Evolutionary conservation across 140 eudicot genomes (phyloP), one percentile per base, ranked within the genome.

Genomic region (Bidens hawaiensis): DNA sequence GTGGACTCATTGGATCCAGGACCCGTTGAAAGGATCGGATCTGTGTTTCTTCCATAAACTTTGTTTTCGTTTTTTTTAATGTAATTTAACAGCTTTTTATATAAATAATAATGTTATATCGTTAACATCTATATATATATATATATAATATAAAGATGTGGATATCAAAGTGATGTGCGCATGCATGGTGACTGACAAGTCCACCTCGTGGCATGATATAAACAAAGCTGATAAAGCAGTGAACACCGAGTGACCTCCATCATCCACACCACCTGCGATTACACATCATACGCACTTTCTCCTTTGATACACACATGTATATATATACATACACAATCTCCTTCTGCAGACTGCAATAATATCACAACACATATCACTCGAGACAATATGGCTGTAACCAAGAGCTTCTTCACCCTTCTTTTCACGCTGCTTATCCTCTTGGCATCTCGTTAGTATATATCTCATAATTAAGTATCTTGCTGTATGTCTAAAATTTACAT

Each of bases 321-420:
- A 23, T 24, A 12, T 25, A 5, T 25, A 23, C 24, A 14, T 23
- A 25, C 0, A 14, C 34, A 52, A 52, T 12, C 18, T 16, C 30
- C 5, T 2, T 23, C 30, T 50, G 4, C 27, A n/a, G n/a, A n/a
- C n/a, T n/a, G n/a, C n/a, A n/a, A n/a, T n/a, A 19, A 3, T 18
- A 1, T 13, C 2, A 12, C 34, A 18, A 6, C 9, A 6, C 27
- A n/a, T 13, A 6, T 38, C 17, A 8, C 27, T 51, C 13, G 6
- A 26, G 23, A 60, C 31, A n/a, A n/a, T n/a, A 71, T 71, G 76
- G 63, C 69, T n/a, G n/a, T n/a, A 18, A 49, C 48, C 54, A 70
- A 61, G 31, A 49, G 55, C 68, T 15, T 49, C 56, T 60, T 70
- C 34, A 17, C 64, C 28, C n/a, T 71, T 18, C 34, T 71, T 14